Evolutionary conservation across 495 filamentous ascomycete species (phyloP), one percentile per base, ranked within the genome.

Genomic region (Podospora tetraspora): DNA sequence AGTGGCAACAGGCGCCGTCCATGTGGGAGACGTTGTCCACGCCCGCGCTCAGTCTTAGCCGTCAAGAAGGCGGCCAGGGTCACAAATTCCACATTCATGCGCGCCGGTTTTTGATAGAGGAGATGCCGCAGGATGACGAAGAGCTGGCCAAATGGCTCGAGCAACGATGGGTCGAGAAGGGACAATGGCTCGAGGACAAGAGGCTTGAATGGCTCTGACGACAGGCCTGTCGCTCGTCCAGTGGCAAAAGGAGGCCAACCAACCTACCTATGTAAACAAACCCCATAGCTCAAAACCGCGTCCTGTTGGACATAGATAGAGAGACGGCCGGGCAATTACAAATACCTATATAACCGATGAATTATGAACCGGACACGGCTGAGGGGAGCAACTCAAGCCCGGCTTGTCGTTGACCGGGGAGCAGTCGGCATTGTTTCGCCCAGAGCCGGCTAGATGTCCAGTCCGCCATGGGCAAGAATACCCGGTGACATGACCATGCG

Each of bases 1-100:
- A 72, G 56, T 87, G 86, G 68, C 78, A 83, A 43, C 68, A 74
- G 21, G 81, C 83, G 1, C 84, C 84, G 24, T 77, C 74, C 43
- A 86, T 88, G 70, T 84, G 81, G 81, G 77, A 85, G 64, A 83
- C 83, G 8, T 66, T 87, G 25, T 75, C 77, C 59, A 64, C 75
- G 21, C 71, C 78, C 0, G 64, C 74, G 25, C 67, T 86, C n/a
- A 80, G 78, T 57, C 72, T 72, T 65, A 60, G 58, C 19, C 29
- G 22, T 27, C 43, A 52, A 16, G 30, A 59, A 3, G 63, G 68
- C 0, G 71, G 68, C 3, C 43, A 66, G 21, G 80, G 78, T 25
- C 82, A 78, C 67, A 79, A 71, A 59, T 87, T 88, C 70, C 82
- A 85, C 69, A 79, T 85, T 7, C 81, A 86, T 70, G 78, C 80